These are phyloP conservation scores for Starmerella etchellsii DNA, from an alignment of 805 yeast genomes.

Conservation along the genomic window DNA sequence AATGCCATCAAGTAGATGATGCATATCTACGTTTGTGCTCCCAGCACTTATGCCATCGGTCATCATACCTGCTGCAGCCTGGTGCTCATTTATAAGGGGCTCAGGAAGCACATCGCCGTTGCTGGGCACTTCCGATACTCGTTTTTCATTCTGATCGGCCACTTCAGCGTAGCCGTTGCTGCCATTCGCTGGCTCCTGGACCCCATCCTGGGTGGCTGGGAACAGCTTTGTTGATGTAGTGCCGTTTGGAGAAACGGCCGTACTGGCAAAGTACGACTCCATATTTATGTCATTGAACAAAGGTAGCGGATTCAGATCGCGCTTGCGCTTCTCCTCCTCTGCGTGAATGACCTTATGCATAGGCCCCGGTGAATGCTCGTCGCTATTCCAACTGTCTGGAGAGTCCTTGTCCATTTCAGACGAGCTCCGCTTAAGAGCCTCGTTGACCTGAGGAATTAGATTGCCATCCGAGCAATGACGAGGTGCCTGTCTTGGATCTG, in stretches of 20 bases:
- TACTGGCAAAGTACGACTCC: constrained; percentile 75
- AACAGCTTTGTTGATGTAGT: constrained; percentile 81
- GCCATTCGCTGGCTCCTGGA: neutral
- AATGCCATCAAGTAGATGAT: constrained; percentile 44
- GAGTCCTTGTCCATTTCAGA: constrained; percentile 2
- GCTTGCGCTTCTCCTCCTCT: constrained; percentile 1
- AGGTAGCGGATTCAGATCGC: constrained; percentile 55
- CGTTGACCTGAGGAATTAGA: neutral
- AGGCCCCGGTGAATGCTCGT: constrained; percentile 4
- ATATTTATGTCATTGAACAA: constrained; percentile 80
- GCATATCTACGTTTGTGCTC: constrained; percentile 15
- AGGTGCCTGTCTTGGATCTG: too few relatives aligned
- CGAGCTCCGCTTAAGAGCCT: neutral
- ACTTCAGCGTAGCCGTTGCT: neutral
- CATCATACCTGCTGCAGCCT: neutral
- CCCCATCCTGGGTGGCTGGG: constrained; percentile 39
- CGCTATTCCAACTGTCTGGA: constrained; percentile 7
- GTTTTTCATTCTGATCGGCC: neutral
- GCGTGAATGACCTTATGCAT: constrained; percentile 8
- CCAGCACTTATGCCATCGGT: neutral
- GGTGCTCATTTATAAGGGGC: too few relatives aligned
- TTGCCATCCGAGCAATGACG: neutral
- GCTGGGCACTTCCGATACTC: neutral
- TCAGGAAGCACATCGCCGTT: neutral
- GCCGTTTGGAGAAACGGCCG: constrained; percentile 83